Evolutionary conservation across 129 eudicot genomes (phyloP).

Genomic region (Silybum marianum): DNA sequence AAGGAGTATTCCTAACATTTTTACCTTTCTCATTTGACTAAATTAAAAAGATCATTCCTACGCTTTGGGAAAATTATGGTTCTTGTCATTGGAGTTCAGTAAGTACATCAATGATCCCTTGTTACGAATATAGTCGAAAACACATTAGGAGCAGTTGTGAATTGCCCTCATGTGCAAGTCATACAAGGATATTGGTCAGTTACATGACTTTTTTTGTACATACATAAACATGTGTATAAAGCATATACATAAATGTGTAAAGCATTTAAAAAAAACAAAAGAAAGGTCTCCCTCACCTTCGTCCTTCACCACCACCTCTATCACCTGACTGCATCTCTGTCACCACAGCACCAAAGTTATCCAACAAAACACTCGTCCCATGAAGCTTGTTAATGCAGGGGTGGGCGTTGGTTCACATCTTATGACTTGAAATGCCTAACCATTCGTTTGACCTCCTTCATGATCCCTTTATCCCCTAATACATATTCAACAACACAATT

Average conservation of each 20-base stretch:
- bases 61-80: not conserved
- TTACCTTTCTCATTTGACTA: not conserved
- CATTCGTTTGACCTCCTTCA: constrained; percentile 71
- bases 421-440: constrained; percentile 53
- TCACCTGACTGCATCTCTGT: not conserved
- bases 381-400: not conserved
- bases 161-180: not conserved
- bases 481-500: constrained; percentile 53
- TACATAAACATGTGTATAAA: too few relatives aligned
- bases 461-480: constrained; percentile 63
- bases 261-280: too few relatives aligned
- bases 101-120: not conserved
- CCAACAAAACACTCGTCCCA: not conserved
- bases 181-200: not conserved
- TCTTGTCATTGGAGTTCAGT: not conserved
- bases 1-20: not conserved
- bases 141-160: not conserved
- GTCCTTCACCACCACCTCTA: not conserved
- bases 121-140: too few relatives aligned
- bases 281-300: not conserved
- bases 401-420: constrained; percentile 53
- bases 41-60: not conserved
- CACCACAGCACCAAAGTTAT: too few relatives aligned
- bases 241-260: not conserved
- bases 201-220: not conserved